phyloP scores from a whole-genome alignment of 495 filamentous ascomycete genomes.

The Penicillium tannophilum region DNA sequence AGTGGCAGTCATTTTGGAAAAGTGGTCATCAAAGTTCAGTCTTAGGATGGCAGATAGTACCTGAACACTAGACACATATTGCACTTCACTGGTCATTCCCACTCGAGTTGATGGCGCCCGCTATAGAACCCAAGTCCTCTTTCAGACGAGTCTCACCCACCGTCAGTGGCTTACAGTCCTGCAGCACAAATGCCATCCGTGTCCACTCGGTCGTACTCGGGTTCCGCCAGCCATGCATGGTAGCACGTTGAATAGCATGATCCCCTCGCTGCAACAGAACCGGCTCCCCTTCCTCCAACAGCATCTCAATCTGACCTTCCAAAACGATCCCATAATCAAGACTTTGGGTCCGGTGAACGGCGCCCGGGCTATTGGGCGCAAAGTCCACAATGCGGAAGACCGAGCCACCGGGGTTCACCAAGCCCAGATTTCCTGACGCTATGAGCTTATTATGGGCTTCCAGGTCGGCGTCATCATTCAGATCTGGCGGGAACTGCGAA shows the following conservation, averaged over 20 bases:
- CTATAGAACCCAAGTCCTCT: conserved; percentile 49
- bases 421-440: conserved; percentile 41
- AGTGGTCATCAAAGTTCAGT: conserved; percentile 60
- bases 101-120: conserved; percentile 34
- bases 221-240: conserved; percentile 50
- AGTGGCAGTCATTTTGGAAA: conserved; percentile 77
- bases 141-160: conserved; percentile 44
- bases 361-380: conserved; percentile 62
- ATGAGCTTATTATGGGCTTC: conserved; percentile 35
- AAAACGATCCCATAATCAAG: conserved; percentile 78
- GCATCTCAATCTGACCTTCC: conserved; percentile 76
- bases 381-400: conserved; percentile 62
- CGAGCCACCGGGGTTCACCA: conserved; percentile 55
- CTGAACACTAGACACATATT: background rate
- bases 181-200: conserved; percentile 61
- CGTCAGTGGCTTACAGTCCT: conserved; percentile 46
- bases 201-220: conserved; percentile 49
- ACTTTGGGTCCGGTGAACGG: conserved; percentile 70
- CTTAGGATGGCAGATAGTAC: conserved; percentile 3
- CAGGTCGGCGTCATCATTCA: conserved; percentile 53
- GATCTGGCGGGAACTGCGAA: conserved; percentile 56
- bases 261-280: conserved; percentile 69
- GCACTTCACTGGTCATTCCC: conserved; percentile 43
- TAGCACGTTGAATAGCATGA: conserved; percentile 66
- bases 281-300: conserved; percentile 64